phyloP scores from a whole-genome alignment of 768 basidiomycete species.

The Kockovaella imperatae region DNA sequence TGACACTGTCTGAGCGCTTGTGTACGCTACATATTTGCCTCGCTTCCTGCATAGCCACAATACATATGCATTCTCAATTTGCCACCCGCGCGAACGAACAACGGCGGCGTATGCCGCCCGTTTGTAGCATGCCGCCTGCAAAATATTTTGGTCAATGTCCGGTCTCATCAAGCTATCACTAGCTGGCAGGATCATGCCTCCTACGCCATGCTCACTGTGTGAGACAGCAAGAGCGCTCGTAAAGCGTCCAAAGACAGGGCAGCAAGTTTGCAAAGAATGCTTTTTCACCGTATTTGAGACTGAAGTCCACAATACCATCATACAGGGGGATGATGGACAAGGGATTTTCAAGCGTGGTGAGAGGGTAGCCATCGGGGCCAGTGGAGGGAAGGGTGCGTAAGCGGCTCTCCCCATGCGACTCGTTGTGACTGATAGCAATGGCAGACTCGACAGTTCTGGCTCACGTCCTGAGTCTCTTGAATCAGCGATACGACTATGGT shows the following conservation, averaged over 20 bases:
- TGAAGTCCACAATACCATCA: conserved; percentile 94
- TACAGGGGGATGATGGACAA: conserved; percentile 59
- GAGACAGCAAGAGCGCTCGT: conserved; percentile 70
- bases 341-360: conserved; percentile 78
- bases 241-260: conserved; percentile 91
- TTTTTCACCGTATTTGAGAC: conserved; percentile 91
- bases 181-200: no score
- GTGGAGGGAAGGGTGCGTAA: conserved; percentile 83
- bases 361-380: conserved; percentile 92
- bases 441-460: conserved; percentile 95
- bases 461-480: conserved; percentile 90
- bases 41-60: no score
- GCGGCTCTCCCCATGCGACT: background rate
- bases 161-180: no score
- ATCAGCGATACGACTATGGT: conserved; percentile 87
- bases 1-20: no score
- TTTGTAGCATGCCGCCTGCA: no score
- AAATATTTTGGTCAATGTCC: no score
- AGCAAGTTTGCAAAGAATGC: conserved; percentile 92
- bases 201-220: conserved; percentile 70
- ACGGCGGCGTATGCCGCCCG: no score
- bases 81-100: no score
- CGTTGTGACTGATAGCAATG: background rate
- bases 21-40: no score
- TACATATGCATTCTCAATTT: no score